A percentile compares a stretch with the other conserved stretches of the same genome.
Conservation (phyloP, 495 filamentous ascomycete species). For the Aspergillus wentii region DNA sequence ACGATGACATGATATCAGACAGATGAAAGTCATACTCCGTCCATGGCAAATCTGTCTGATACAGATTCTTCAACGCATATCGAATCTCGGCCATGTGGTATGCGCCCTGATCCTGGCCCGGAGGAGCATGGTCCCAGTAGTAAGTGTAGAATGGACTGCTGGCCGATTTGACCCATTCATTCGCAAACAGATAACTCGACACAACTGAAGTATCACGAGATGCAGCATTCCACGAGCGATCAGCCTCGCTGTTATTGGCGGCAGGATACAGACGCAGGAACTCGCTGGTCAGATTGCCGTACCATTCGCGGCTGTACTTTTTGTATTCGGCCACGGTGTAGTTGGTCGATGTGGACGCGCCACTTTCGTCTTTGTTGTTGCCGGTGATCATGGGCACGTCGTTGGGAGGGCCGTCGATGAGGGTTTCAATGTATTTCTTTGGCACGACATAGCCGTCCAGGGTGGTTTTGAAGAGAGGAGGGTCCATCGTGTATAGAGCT, state of each 20-base stretch:
- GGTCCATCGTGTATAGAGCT: constrained; percentile 19
- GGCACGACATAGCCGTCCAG: constrained; percentile 25
- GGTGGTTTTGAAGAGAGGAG: constrained; percentile 24
- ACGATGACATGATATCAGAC: constrained; percentile 19
- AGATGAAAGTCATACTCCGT: constrained; percentile 20
- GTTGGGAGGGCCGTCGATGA: constrained; percentile 22
- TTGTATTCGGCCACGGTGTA: constrained; percentile 21
- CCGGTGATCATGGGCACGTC: constrained; percentile 34
- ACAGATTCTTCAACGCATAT: constrained; percentile 24
- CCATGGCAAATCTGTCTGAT: constrained; percentile 19
- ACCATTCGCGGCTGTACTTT: constrained; percentile 16
- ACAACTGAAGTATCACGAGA: constrained; percentile 18
- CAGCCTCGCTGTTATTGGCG: constrained; percentile 14
- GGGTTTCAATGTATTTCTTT: constrained; percentile 18
- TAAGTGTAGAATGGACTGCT: constrained; percentile 22
- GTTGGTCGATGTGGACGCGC: constrained; percentile 15
- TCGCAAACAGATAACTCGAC: constrained; percentile 19
- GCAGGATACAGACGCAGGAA: constrained; percentile 21
- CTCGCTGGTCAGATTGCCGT: constrained; percentile 16
- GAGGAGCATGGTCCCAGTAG: constrained; percentile 28
- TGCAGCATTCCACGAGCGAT: constrained; percentile 23
- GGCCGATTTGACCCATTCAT: constrained; percentile 22
- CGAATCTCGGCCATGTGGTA: constrained; percentile 28
- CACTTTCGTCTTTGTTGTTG: constrained; percentile 28
- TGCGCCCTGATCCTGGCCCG: constrained; percentile 19